Base-by-base conservation (phyloP, 257 asterid genomes). In the Nicotiana obtusifolia region DNA sequence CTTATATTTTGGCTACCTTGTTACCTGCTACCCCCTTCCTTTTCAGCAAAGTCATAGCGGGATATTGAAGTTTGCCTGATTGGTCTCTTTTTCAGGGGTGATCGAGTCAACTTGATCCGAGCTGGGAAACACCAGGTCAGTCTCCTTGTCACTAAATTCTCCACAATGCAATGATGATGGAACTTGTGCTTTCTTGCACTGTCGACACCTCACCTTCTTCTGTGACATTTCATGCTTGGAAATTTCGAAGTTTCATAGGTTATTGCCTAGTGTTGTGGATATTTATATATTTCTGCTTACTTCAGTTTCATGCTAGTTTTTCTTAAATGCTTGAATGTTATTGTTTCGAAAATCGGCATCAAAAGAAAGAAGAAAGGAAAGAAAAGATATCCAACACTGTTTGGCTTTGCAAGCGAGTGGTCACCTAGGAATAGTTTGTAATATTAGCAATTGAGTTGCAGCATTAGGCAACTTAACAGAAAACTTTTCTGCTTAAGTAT, bases 121-220 rank as follows among this genome's bases (percentile, higher is more conserved):
- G 99, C 99, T 64, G 99, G 99, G 62, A 96, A 89, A 88, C 99
- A 96, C 87, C 98, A 96, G 97, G 99, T 96, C 83, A 79, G 85
- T 84, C 15, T 54, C 49, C 33, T 84, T 68, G 67, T 80, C 52
- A 83, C 67, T 81, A 81, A 9, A n/a, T 56, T n/a, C 59, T 75
- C 30, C 47, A 33, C 9, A 2, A 62, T 14, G 37, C 37, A 44
- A 71, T 30, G 76, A 26, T 59, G 41, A 64, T 8, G 22, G 47
- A 56, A 10, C 26, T 35, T 47, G 62, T 73, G 44, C 22, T 73
- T 73, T 73, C 79, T 47, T 73, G 16, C 41, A 49, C 49, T 33
- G 61, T 49, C 5, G 41, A 73, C 24, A 26, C 15, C 22, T 73
- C 61, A 44, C 22, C 78, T 22, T 71, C 35, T 11, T 62, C 37